phyloP scores from a whole-genome alignment of 148 eudicot genomes.

The Suaeda aralocaspica region DNA sequence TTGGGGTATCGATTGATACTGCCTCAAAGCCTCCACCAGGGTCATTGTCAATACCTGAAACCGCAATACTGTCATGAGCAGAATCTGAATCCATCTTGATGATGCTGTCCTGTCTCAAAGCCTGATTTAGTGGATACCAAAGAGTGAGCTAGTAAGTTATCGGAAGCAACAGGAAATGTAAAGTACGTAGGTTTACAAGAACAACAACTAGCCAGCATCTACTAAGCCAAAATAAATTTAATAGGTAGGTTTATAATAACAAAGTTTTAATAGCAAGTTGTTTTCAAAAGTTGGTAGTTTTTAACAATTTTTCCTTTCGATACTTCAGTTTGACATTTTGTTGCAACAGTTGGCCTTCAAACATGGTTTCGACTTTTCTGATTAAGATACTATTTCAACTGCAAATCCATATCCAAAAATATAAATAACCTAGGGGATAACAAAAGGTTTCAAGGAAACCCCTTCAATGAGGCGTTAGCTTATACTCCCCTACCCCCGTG shows the following conservation, averaged over 20 bases:
- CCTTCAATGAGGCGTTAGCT: no score
- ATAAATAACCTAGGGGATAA: background rate
- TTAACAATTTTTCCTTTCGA: no score
- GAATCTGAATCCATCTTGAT: conserved; percentile 41
- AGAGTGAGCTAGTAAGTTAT: background rate
- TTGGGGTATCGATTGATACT: conserved; percentile 31
- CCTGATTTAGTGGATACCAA: conserved; percentile 6
- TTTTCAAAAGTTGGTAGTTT: no score
- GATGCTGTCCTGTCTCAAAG: background rate
- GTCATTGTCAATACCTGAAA: conserved; percentile 37
- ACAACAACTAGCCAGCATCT: no score
- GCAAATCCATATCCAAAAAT: background rate
- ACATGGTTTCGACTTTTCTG: background rate
- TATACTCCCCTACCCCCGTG: no score
- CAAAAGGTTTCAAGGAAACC: background rate
- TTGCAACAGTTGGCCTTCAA: background rate
- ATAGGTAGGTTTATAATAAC: no score
- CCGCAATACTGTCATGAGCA: conserved; percentile 31
- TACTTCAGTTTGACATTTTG: no score
- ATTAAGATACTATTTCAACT: background rate
- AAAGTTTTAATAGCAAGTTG: no score
- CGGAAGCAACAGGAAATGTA: background rate
- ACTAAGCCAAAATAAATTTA: background rate
- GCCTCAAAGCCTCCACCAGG: conserved; percentile 40
- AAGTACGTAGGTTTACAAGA: no score